These are phyloP conservation scores for Hibiscus syriacus DNA, from an alignment of 345 rosid species.

Conservation along the genomic window DNA sequence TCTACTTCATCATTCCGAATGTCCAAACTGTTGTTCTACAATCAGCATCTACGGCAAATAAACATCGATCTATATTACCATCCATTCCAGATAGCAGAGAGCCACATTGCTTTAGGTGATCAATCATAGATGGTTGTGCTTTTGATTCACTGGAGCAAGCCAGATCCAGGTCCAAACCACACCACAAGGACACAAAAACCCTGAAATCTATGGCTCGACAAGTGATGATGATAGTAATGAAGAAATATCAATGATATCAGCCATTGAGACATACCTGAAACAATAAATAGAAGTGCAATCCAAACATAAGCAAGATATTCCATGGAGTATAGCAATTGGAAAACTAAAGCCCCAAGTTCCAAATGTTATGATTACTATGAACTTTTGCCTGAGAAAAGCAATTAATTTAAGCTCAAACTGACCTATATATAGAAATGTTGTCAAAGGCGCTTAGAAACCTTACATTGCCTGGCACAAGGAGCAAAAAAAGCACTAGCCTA, in stretches of 20 bases:
- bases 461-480: too few relatives aligned
- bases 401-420: neutral
- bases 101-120: slow-evolving; percentile 62
- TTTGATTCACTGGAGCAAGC: slow-evolving; percentile 35
- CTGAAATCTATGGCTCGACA: slow-evolving; percentile 64
- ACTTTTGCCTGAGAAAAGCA: neutral
- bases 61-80: slow-evolving; percentile 58
- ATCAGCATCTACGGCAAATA: slow-evolving; percentile 65
- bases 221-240: slow-evolving; percentile 50
- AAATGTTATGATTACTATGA: too few relatives aligned
- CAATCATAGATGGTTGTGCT: slow-evolving; percentile 24
- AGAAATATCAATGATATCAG: slow-evolving; percentile 69
- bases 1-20: slow-evolving; percentile 40
- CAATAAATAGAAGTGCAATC: too few relatives aligned
- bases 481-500: too few relatives aligned
- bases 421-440: too few relatives aligned
- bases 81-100: slow-evolving; percentile 49
- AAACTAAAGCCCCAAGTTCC: neutral
- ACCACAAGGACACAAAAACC: slow-evolving; percentile 63
- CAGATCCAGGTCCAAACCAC: slow-evolving; percentile 42
- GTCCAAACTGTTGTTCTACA: slow-evolving; percentile 89
- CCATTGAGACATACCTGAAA: slow-evolving; percentile 74
- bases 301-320: neutral
- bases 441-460: too few relatives aligned
- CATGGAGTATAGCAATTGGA: too few relatives aligned